Evolutionary conservation across 495 filamentous ascomycete genomes (phyloP).

Genomic region (Penicillium psychrofluorescens): DNA sequence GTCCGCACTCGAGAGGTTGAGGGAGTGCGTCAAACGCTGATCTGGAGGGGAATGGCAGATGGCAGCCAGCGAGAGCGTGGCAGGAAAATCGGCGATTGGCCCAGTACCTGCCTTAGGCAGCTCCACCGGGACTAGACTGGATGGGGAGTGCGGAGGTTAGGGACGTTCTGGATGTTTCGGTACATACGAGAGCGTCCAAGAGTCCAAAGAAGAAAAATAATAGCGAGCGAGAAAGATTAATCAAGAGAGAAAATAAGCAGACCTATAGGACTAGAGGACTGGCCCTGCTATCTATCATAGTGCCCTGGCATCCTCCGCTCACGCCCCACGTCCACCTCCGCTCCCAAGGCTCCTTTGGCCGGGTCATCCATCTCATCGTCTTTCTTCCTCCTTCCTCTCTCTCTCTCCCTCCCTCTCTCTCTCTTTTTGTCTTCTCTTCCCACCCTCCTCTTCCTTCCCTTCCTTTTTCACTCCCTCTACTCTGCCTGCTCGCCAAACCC

Average conservation of each 20-base stretch:
- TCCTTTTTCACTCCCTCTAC: not conserved
- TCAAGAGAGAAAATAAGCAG: no score
- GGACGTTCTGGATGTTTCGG: conserved; percentile 16
- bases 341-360: no score
- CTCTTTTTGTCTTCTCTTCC: not conserved
- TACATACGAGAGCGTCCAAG: not conserved
- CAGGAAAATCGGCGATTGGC: conserved; percentile 21
- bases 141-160: not conserved
- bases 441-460: conserved; percentile 1
- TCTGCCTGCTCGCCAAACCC: not conserved
- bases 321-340: no score
- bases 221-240: no score
- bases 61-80: no score
- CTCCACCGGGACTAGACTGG: conserved; percentile 4
- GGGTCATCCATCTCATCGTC: not conserved
- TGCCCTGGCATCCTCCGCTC: no score
- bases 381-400: conserved; percentile 5
- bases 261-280: no score
- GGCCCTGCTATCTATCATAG: no score
- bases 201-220: no score
- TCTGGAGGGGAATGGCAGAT: no score
- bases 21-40: no score
- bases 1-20: conserved; percentile 1
- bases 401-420: conserved; percentile 1
- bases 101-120: conserved; percentile 22